phyloP scores from a whole-genome alignment of 306 rosid species.

The Citrullus mucosospermus region DNA sequence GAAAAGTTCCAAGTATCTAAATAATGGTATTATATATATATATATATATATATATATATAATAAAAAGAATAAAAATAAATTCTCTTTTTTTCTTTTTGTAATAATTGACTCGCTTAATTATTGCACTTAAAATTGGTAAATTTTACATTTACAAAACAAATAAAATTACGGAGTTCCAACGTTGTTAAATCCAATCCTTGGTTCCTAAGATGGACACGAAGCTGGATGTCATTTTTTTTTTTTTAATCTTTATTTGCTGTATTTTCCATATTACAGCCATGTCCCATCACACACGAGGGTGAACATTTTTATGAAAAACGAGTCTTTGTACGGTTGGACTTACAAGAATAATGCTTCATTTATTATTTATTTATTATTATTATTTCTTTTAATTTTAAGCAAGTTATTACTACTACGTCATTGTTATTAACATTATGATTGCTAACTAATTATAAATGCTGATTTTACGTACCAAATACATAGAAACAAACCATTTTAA shows the following conservation, averaged over 20 bases:
- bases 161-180: background rate
- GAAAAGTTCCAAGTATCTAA: conserved; percentile 4
- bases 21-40: background rate
- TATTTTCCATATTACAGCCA: background rate
- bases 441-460: no score
- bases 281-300: background rate
- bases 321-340: background rate
- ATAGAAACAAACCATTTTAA: no score
- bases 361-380: no score
- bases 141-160: background rate
- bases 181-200: background rate
- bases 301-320: background rate
- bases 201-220: background rate
- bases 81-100: no score
- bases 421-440: no score
- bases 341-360: no score
- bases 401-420: no score
- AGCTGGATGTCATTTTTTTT: background rate
- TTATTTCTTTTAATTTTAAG: no score
- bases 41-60: background rate
- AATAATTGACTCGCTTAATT: background rate
- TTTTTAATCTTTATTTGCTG: background rate
- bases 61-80: no score
- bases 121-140: background rate
- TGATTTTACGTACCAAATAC: no score